Evolutionary conservation across 192 early-diverging fungal genomes (phyloP).

Genomic region (Obelidium mucronatum): DNA sequence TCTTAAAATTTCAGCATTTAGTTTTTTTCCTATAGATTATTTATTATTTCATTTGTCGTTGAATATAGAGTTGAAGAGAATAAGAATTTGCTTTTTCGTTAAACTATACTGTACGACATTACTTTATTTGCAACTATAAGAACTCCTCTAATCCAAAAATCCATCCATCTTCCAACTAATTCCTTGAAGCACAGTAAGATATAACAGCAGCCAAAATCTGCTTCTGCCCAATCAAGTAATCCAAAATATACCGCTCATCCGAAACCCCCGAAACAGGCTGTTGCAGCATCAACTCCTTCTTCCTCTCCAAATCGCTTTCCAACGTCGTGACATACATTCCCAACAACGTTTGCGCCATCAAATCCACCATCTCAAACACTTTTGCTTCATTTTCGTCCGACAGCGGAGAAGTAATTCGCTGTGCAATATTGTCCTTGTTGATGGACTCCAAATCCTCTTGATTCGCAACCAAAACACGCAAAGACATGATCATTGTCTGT

Average conservation of each 20-base stretch:
- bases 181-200: no score
- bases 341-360: conserved; percentile 17
- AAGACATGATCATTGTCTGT: not conserved
- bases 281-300: not conserved
- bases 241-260: conserved; percentile 18
- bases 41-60: no score
- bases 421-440: not conserved
- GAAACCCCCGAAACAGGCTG: not conserved
- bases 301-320: conserved; percentile 10
- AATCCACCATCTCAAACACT: conserved; percentile 8
- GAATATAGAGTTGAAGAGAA: no score
- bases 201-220: not conserved
- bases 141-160: no score
- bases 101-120: no score
- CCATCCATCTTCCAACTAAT: no score
- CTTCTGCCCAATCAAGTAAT: conserved; percentile 29
- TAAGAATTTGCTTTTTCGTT: no score
- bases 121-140: no score
- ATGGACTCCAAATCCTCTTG: not conserved
- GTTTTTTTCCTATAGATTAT: no score
- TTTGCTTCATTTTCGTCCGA: conserved; percentile 13
- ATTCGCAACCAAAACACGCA: conserved; percentile 16
- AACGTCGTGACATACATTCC: conserved; percentile 15
- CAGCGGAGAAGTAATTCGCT: not conserved
- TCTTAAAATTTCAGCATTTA: no score